These are phyloP conservation scores for Zoysia matrella DNA, from an alignment of 202 grass and related monocot species.

Conservation along the genomic window DNA sequence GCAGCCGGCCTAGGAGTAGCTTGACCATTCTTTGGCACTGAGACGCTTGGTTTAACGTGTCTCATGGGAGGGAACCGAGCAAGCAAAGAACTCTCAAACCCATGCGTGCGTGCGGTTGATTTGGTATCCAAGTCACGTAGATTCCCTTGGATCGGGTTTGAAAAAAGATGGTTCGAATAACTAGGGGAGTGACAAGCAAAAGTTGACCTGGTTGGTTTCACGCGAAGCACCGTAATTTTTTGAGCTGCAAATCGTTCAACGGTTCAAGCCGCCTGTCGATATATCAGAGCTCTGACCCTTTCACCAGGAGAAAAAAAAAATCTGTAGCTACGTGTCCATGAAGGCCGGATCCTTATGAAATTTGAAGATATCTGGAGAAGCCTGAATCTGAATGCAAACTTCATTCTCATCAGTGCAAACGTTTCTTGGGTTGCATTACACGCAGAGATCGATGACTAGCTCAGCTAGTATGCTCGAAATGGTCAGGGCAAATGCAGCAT, in stretches of 20 bases:
- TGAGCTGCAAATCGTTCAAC: not conserved
- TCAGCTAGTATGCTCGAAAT: not conserved
- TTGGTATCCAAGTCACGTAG: not conserved
- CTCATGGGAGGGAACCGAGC: constrained; percentile 38
- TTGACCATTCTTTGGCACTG: not conserved
- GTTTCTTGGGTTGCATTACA: not conserved
- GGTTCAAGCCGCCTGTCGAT: not conserved
- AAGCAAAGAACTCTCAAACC: not conserved
- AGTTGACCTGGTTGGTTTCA: not conserved
- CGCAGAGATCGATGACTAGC: not conserved
- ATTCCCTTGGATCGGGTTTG: not conserved
- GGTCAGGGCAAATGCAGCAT: not conserved
- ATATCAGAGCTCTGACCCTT: not conserved
- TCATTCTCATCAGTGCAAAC: no score
- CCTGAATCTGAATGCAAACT: not conserved
- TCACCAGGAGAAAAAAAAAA: not conserved
- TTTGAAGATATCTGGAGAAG: no score
- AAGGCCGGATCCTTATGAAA: no score
- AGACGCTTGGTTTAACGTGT: constrained; percentile 28
- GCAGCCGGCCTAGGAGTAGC: not conserved
- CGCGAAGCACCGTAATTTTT: not conserved
- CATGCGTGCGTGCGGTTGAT: not conserved
- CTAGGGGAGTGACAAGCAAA: constrained; percentile 3
- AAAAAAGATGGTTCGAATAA: constrained; percentile 15
- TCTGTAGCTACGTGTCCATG: not conserved